Evolutionary conservation across 164 flowering plant species (phyloP), one percentile per base, ranked within the genome.

Genomic region (grape (Vitis vinifera)): DNA sequence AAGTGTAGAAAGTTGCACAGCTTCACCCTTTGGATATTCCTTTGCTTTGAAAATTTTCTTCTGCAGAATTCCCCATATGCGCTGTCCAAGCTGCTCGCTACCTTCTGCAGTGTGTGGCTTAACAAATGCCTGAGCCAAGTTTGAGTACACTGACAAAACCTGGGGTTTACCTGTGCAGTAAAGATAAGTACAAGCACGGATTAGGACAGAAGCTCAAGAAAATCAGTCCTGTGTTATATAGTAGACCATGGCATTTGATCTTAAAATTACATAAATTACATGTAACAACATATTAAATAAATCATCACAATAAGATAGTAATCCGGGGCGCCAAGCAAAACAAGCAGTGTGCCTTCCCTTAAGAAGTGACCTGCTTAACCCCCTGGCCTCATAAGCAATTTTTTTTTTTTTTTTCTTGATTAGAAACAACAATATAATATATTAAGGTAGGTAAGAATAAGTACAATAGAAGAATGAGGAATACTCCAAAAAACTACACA

Each of bases 31-130:
- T 0, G 98, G 99, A 71, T 81, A 79, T 49, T 89, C 90, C 72
- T 90, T 95, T 10, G 89, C 89, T 81, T 91, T 93, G 65, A 95
- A 83, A 59, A 95, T 83, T 63, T 88, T 91, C 88, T 86, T 89
- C 57, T 93, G 96, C 69, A 95, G 62, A 68, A 93, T 91, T 59
- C 96, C 97, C 85, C 84, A 89, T 29, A 95, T 90, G 3, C 97
- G 89, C 82, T 95, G 94, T 65, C 82, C 89, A 69, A 95, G 90
- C 81, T 95, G 98, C 69, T 88, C 92, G 51, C 82, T 88, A 61
- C 84, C 85, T 82, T 89, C 97, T 30, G 79, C 74, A 53, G 84
- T 82, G 65, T 84, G 82, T 12, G 89, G 91, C 63, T 86, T 87
- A n/a, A 88, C 79, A 70, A 90, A 84, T 51, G 90, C 91, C 73